Evolutionary conservation across 768 basidiomycete species (phyloP).

Genomic region (Zangia roseola): DNA sequence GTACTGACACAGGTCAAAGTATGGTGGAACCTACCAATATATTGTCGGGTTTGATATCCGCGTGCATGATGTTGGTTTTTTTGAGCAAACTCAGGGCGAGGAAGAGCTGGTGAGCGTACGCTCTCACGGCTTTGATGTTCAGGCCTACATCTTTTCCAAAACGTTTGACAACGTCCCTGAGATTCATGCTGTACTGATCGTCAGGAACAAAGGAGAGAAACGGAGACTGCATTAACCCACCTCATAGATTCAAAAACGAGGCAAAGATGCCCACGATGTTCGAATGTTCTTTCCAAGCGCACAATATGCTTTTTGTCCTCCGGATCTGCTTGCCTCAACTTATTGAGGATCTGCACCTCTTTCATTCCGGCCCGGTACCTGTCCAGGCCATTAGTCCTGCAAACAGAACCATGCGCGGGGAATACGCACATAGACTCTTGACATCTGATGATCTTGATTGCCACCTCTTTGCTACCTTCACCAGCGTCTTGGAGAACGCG

Average conservation of each 20-base stretch:
- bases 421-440: slow-evolving; percentile 91
- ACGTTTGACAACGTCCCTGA: slow-evolving; percentile 95
- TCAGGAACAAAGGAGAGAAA: slow-evolving; percentile 14
- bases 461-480: slow-evolving; percentile 72
- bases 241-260: slow-evolving; percentile 93
- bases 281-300: slow-evolving; percentile 90
- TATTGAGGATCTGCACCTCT: slow-evolving; percentile 86
- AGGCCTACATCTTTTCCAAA: slow-evolving; percentile 98
- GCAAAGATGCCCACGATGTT: slow-evolving; percentile 95
- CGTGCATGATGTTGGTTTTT: slow-evolving; percentile 94
- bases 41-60: slow-evolving; percentile 98
- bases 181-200: slow-evolving; percentile 74
- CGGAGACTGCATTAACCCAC: slow-evolving; percentile 40
- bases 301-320: slow-evolving; percentile 97
- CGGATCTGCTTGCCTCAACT: slow-evolving; percentile 84
- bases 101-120: slow-evolving; percentile 97
- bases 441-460: slow-evolving; percentile 94
- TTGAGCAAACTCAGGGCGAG: slow-evolving; percentile 79
- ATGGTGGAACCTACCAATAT: slow-evolving; percentile 67
- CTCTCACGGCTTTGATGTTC: slow-evolving; percentile 94
- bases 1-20: slow-evolving; percentile 12
- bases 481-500: slow-evolving; percentile 68
- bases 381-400: slow-evolving; percentile 7
- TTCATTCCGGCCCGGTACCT: slow-evolving; percentile 96
- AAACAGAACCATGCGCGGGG: slow-evolving; percentile 1